Conservation (phyloP, 2,329 filamentous ascomycete genomes). For the Aquanectria penicillioides region DNA sequence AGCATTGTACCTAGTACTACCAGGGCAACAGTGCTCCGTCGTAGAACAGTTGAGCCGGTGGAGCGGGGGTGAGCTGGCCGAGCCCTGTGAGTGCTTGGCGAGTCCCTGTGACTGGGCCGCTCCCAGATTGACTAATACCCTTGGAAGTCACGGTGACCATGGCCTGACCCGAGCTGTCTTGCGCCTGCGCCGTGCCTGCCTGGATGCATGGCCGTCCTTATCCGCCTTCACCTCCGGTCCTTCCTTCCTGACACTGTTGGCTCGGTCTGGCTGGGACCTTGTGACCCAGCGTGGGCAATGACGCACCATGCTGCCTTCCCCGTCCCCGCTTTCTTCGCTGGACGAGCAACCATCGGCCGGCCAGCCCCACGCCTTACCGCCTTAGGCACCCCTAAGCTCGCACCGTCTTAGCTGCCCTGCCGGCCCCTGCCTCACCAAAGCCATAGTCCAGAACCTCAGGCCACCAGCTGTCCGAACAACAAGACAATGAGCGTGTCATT, state of each 20-base stretch:
- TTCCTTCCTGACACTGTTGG: conserved; percentile 17
- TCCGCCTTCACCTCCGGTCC: conserved; percentile 23
- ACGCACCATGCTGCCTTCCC: conserved; percentile 39
- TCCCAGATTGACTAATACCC: conserved; percentile 1
- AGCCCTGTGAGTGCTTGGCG: neutral
- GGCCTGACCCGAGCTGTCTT: conserved; percentile 1
- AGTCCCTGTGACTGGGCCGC: conserved; percentile 2
- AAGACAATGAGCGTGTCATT: conserved; percentile 9
- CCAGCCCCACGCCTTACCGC: conserved; percentile 35
- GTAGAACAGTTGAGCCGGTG: neutral
- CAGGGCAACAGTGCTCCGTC: neutral
- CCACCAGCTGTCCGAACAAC: conserved; percentile 14
- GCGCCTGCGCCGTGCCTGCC: conserved; percentile 32
- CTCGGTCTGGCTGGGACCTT: conserved; percentile 34
- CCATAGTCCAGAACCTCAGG: conserved; percentile 17
- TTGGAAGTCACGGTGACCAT: conserved; percentile 1
- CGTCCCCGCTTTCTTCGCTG: conserved; percentile 36
- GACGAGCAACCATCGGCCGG: conserved; percentile 42
- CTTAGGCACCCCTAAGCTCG: conserved; percentile 37
- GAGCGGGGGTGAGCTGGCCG: neutral
- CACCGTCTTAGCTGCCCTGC: too few species aligned
- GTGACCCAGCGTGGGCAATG: conserved; percentile 40
- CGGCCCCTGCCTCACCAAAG: too few species aligned
- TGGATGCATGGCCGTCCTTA: conserved; percentile 32
- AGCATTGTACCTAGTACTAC: conserved; percentile 11